Evolutionary conservation across 2,329 filamentous ascomycete genomes (phyloP).

Genomic region (Penicillium sp.): DNA sequence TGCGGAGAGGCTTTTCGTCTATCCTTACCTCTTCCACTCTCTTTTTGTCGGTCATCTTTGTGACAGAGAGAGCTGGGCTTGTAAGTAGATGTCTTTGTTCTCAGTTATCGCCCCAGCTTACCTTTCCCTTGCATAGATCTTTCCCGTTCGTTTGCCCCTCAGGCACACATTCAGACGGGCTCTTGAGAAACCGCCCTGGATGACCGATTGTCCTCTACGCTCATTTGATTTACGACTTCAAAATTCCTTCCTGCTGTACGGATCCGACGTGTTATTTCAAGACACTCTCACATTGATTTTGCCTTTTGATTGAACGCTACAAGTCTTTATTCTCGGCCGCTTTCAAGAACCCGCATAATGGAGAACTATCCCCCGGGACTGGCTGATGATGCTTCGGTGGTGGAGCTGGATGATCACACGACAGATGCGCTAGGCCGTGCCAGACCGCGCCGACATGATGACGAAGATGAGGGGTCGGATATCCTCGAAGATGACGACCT

Average conservation of each 20-base stretch:
- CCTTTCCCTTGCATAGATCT: slow-evolving; percentile 11
- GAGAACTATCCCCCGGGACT: slow-evolving; percentile 60
- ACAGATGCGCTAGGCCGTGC: slow-evolving; percentile 65
- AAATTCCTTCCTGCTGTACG: not conserved
- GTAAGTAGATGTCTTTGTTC: slow-evolving; percentile 13
- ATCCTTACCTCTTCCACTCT: slow-evolving; percentile 21
- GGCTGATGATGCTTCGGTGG: slow-evolving; percentile 17
- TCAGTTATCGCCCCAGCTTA: slow-evolving; percentile 1
- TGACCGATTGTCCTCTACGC: slow-evolving; percentile 26
- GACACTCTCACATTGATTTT: slow-evolving; percentile 3
- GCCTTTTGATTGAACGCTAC: not conserved
- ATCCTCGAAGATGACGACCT: slow-evolving; percentile 78
- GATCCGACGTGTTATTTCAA: slow-evolving; percentile 4
- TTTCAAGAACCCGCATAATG: slow-evolving; percentile 80
- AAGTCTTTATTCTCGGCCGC: slow-evolving; percentile 52
- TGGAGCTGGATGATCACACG: slow-evolving; percentile 66
- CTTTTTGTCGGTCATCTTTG: slow-evolving; percentile 19
- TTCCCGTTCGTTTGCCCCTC: slow-evolving; percentile 34
- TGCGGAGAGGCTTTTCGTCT: slow-evolving; percentile 25
- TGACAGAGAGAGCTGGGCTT: slow-evolving; percentile 25
- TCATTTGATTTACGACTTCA: slow-evolving; percentile 25
- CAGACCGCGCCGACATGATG: slow-evolving; percentile 71
- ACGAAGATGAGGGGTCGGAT: slow-evolving; percentile 88
- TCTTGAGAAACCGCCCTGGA: slow-evolving; percentile 17
- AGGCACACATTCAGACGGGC: slow-evolving; percentile 22